These are phyloP conservation scores for Conticribra guillardii DNA, from an alignment of 108 stramenopile genomes.

Conservation along the genomic window DNA sequence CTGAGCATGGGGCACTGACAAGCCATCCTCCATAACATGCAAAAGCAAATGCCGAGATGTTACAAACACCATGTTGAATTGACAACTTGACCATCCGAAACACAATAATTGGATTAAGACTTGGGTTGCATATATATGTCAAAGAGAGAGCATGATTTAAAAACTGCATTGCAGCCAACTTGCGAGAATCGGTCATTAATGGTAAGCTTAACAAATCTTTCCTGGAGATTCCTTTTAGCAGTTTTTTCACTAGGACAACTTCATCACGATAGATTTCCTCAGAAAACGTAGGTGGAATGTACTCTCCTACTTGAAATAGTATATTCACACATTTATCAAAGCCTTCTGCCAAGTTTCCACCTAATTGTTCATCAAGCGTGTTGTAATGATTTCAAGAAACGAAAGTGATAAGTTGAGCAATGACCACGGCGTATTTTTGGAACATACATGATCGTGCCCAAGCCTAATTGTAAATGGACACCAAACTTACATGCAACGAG, in stretches of 20 bases:
- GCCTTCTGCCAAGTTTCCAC: not conserved
- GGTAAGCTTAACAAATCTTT: not conserved
- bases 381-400: not conserved
- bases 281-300: not conserved
- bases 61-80: constrained; percentile 24
- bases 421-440: too few species aligned
- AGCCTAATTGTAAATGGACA: not conserved
- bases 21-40: constrained; percentile 47
- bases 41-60: constrained; percentile 37
- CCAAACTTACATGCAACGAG: constrained; percentile 6
- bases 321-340: not conserved
- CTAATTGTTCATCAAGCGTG: not conserved
- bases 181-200: constrained; percentile 5
- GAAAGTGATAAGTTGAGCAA: not conserved
- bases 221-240: not conserved
- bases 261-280: not conserved
- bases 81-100: constrained; percentile 55
- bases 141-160: constrained; percentile 35
- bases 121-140: constrained; percentile 19
- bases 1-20: constrained; percentile 25
- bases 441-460: too few species aligned
- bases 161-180: constrained; percentile 57
- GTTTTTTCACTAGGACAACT: not conserved
- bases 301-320: not conserved
- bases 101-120: constrained; percentile 29